A percentile compares a stretch with the other conserved stretches of the same genome.
These are phyloP conservation scores for Raphanus raphanistrum DNA, from an alignment of 345 rosid genomes.

Conservation along the genomic window DNA sequence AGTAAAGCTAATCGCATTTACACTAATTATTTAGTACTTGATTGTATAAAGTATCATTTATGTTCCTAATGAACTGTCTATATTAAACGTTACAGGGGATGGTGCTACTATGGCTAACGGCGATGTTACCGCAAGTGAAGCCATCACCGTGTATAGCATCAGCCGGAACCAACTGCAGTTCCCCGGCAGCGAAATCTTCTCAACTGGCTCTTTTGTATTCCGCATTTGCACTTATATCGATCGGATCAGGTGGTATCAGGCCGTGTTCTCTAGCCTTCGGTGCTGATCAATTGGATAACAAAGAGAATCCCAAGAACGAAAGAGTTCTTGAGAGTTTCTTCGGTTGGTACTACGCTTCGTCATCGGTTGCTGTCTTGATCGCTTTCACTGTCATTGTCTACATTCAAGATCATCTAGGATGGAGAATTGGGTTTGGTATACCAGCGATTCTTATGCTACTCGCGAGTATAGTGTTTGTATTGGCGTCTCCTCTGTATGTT, in stretches of 20 bases:
- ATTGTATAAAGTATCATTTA: neutral
- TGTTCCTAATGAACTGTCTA: neutral
- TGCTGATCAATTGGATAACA: slow-evolving; percentile 60
- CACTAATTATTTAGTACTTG: neutral
- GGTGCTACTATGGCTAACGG: slow-evolving; percentile 70
- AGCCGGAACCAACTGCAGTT: slow-evolving; percentile 39
- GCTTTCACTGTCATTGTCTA: slow-evolving; percentile 63
- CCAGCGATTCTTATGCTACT: slow-evolving; percentile 62
- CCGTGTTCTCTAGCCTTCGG: slow-evolving; percentile 81
- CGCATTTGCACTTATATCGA: slow-evolving; percentile 55
- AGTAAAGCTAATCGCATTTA: neutral
- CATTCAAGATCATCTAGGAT: slow-evolving; percentile 65
- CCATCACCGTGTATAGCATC: slow-evolving; percentile 49
- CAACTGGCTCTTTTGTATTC: slow-evolving; percentile 50
- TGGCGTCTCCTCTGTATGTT: slow-evolving; percentile 56
- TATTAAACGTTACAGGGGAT: slow-evolving; percentile 53
- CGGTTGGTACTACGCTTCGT: slow-evolving; percentile 68
- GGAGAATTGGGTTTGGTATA: slow-evolving; percentile 63
- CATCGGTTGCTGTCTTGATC: slow-evolving; percentile 48
- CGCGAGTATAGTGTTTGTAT: slow-evolving; percentile 44
- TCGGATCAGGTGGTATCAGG: slow-evolving; percentile 78
- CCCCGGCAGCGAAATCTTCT: slow-evolving; percentile 43
- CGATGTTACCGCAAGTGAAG: slow-evolving; percentile 56
- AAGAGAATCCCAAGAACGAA: slow-evolving; percentile 51
- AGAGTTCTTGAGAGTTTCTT: slow-evolving; percentile 65